Evolutionary conservation across 2,329 filamentous ascomycete genomes (phyloP), one percentile per base, ranked within the genome.

Genomic region (Aureobasidium sp.): DNA sequence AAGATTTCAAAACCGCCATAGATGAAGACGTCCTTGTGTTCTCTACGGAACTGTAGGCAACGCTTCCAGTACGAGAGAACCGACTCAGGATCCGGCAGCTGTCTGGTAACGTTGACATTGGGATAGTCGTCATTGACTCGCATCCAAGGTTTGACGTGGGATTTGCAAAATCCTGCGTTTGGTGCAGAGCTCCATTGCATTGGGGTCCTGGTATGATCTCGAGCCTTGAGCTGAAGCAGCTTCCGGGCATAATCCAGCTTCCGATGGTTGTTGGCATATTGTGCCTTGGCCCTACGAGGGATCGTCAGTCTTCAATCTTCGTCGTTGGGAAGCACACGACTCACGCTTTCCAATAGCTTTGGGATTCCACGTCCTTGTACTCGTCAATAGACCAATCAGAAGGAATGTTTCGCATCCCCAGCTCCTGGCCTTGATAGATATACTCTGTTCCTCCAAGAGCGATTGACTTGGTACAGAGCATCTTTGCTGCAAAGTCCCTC

Each of bases 121-220:
- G 70, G 70, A 70, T 84, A 87, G 69, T 85, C 82, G 62, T 86
- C 82, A 69, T 89, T 86, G 42, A 85, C 81, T 14, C 82, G 79
- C 82, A 91, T 90, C 88, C 88, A 91, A 2, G 87, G 86, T 59
- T 77, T 79, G 5, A 74, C 77, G 25, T 58, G 20, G 7, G 73
- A 74, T 1, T 76, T 76, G 0, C 86, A 85, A 74, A 91, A 91
- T 14, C 89, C 88, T 0, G 78, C 87, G 63, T 90, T 81, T 1
- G 74, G 76, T n/a, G 72, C 69, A 1, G 27, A 11, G 65, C 84
- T 79, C 88, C 88, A 91, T 69, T 90, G 87, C 72, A 91, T 86
- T 0, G 88, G 88, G 0, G 86, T 85, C 52, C 88, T 80, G 8
- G 84, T 84, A 71, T 91, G 88, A 72, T 91, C 88, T 27, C 88